These are phyloP conservation scores for Pseudonitzschia multistriata DNA, from an alignment of 108 stramenopile species.

Conservation along the genomic window DNA sequence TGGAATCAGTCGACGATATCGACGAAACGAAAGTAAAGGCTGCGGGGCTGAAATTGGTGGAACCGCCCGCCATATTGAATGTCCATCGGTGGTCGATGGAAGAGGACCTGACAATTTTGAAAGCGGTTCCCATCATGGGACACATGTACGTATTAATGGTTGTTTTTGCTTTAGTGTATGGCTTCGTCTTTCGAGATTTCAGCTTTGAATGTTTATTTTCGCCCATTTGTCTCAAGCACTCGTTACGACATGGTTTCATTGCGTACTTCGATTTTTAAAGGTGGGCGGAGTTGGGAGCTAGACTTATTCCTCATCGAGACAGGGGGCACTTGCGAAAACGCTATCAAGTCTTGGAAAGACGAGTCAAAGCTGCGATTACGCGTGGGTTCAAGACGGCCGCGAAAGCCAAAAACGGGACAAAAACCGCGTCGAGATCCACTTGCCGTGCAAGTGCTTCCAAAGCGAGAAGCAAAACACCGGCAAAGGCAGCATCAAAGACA, in stretches of 20 bases:
- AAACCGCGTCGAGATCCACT: not conserved
- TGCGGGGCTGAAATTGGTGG: constrained; percentile 43
- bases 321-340: constrained; percentile 82
- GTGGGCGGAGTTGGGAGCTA: constrained; percentile 77
- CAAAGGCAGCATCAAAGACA: not conserved
- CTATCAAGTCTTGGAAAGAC: constrained; percentile 80
- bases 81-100: constrained; percentile 87
- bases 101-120: constrained; percentile 77
- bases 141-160: constrained; percentile 32
- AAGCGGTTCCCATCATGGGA: constrained; percentile 79
- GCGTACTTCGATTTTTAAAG: not conserved
- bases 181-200: not conserved
- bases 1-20: constrained; percentile 45
- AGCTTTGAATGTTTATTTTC: not conserved
- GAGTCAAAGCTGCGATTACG: constrained; percentile 50
- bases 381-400: constrained; percentile 17
- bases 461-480: not conserved
- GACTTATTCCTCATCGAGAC: constrained; percentile 82
- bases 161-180: not conserved
- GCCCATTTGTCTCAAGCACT: not conserved
- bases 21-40: constrained; percentile 45
- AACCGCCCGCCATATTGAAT: constrained; percentile 75
- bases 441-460: not conserved
- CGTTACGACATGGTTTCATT: not conserved
- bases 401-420: constrained; percentile 12